Base-by-base conservation (phyloP, 192 early-diverging fungal genomes). In the Backusella morwellensis region DNA sequence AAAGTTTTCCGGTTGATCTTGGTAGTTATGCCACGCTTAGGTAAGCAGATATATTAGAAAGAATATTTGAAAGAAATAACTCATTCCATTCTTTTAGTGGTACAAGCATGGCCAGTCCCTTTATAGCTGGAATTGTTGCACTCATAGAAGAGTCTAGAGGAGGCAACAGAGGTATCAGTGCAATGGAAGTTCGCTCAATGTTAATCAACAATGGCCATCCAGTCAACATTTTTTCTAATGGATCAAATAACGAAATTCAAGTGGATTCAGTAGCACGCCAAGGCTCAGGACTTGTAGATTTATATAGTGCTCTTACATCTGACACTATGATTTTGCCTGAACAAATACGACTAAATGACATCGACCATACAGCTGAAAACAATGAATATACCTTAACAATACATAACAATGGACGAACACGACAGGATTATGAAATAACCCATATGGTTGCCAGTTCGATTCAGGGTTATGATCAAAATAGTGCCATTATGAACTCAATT, bases 91-190 rank as follows among this genome's bases (percentile, higher is more conserved):
- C 35, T 34, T n/a, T 29, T 47, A 84, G 89, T 21, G 95, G 94
- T 21, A 96, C 95, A 11, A 93, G 92, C 34, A 96, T 97, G 95
- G 87, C 95, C 5, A 85, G 88, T 32, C 93, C 95, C 0, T 92
- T 93, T 75, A 80, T 92, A 21, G 87, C 92, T 21, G 95, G 94
- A 8, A 76, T 89, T 3, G 80, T 89, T 3, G 94, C 93, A 1
- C 79, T 97, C 35, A 76, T 92, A 12, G 82, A 88, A 63, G 87
- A 92, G 70, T 84, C 84, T 7, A 73, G 87, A 86, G 69, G 72
- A 68, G 19, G 77, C 73, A 19, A 75, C 80, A 36, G 73, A 32
- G 35, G 35, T 36, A 52, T 79, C 23, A 26, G 42, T 29, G n/a
- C 47, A 63, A n/a, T 23, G 17, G 72, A 56, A 17, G 42, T 82